Conservation (phyloP, 2,329 filamentous ascomycete species). For the Xylariales sp. region DNA sequence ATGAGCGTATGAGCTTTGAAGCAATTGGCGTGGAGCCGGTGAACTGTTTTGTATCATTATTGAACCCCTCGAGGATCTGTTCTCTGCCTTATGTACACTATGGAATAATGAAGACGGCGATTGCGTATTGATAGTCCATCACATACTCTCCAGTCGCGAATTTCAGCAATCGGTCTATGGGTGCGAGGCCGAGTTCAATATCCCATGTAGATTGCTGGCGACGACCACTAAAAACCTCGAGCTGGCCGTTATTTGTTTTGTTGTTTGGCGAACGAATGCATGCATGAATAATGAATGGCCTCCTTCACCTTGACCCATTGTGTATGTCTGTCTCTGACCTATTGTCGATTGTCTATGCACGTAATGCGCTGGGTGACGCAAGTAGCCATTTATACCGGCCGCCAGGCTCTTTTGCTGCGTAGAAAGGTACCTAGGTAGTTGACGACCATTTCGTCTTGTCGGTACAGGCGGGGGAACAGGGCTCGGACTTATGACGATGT, state of each 20-base stretch:
- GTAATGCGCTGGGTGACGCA: slow-evolving; percentile 5
- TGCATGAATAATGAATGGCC: too few species aligned
- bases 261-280: slow-evolving; percentile 3
- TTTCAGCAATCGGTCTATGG: not conserved
- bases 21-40: too few species aligned
- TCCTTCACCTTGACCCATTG: slow-evolving; percentile 4
- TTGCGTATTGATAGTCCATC: too few species aligned
- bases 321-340: not conserved
- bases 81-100: not conserved
- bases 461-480: slow-evolving; percentile 3
- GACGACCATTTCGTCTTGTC: too few species aligned
- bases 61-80: not conserved
- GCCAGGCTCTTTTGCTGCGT: slow-evolving; percentile 5
- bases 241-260: slow-evolving; percentile 4
- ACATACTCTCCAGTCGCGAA: too few species aligned
- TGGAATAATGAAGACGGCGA: too few species aligned
- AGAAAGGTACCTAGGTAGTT: slow-evolving; percentile 5
- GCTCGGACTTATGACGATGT: too few species aligned
- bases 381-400: not conserved
- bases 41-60: too few species aligned
- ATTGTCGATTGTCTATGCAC: slow-evolving; percentile 4
- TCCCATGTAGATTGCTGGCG: not conserved
- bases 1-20: too few species aligned
- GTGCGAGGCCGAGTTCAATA: slow-evolving; percentile 4
- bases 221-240: slow-evolving; percentile 2